A percentile compares a stretch with the other conserved stretches of the same genome.
Evolutionary conservation across 169 alveolate genomes (phyloP).

Genomic region (Blepharisma undulans): DNA sequence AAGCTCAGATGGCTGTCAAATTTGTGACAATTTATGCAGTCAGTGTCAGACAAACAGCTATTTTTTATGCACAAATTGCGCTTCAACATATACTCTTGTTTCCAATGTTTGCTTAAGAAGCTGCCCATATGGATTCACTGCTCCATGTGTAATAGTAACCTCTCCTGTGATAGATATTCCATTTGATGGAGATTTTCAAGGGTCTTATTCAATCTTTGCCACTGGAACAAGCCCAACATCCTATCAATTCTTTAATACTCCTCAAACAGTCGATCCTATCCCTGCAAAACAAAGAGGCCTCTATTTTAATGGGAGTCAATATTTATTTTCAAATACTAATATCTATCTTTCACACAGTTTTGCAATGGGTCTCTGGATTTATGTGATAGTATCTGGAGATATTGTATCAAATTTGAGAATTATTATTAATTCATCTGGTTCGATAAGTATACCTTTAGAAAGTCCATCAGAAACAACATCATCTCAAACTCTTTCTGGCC

Average conservation of each 20-base stretch:
- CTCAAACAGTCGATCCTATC: background rate
- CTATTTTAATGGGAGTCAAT: background rate
- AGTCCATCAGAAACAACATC: background rate
- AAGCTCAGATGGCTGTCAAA: background rate
- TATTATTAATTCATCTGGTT: background rate
- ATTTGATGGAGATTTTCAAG: background rate
- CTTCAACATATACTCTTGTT: background rate
- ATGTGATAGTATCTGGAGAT: background rate
- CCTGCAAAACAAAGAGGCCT: background rate
- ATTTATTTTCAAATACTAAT: background rate
- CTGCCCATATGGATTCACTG: slow-evolving; percentile 13
- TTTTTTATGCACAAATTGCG: background rate
- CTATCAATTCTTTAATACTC: background rate
- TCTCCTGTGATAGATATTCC: background rate
- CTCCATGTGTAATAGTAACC: background rate
- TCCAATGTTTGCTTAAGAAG: background rate
- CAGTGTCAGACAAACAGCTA: background rate
- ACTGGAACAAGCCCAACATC: background rate
- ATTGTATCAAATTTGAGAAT: background rate
- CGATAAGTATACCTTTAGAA: background rate
- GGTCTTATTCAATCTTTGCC: background rate
- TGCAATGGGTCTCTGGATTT: background rate
- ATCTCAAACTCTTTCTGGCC: background rate
- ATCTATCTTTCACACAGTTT: background rate
- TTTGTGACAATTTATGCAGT: background rate